Base-by-base conservation (phyloP, 495 filamentous ascomycete genomes). In the Cenococcum geophilum region DNA sequence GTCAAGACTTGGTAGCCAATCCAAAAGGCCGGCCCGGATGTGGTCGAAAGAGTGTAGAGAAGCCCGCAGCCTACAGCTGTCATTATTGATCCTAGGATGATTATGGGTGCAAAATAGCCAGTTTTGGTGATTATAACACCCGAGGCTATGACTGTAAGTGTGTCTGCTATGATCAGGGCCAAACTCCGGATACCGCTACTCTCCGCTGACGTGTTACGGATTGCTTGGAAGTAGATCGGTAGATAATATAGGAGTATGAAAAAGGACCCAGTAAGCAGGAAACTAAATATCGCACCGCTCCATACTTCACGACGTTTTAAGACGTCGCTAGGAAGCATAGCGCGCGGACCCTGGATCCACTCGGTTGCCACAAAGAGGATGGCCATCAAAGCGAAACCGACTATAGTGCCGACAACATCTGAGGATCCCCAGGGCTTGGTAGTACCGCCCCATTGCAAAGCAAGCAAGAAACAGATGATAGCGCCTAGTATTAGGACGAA, bases 361-460 rank as follows among this genome's bases (percentile, higher is more conserved):
- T 45, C 40, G 3, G 4, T 4, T 1, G 40, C 12, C 3, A 18
- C 40, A 10, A 45, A 45, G 18, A 18, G 1, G 14, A 10, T 18
- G 3, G 11, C 2, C 4, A 45, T 14, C 40, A 45, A 14, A 2
- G 2, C 18, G 4, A 14, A 77, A 23, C 69, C 73, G 23, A 79
- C 68, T 0, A 77, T 58, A 5, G 62, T 36, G 1, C 70, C 76
- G 5, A 78, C 68, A 10, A 78, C 70, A 1, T 47, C 42, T 5
- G 63, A 62, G 20, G 59, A 59, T 35, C 53, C 61, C 76, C 76
- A 78, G 3, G 71, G 6, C 21, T 72, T 65, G 1, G 63, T 70
- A 0, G 62, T 43, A 21, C 76, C 76, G 27, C 72, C 76, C 68
- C 70, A 77, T 61, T 78, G 72, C 37, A 79, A 63, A 11, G 76